Conservation (phyloP, 441 rosid species). For the Populus trichocarpa region DNA sequence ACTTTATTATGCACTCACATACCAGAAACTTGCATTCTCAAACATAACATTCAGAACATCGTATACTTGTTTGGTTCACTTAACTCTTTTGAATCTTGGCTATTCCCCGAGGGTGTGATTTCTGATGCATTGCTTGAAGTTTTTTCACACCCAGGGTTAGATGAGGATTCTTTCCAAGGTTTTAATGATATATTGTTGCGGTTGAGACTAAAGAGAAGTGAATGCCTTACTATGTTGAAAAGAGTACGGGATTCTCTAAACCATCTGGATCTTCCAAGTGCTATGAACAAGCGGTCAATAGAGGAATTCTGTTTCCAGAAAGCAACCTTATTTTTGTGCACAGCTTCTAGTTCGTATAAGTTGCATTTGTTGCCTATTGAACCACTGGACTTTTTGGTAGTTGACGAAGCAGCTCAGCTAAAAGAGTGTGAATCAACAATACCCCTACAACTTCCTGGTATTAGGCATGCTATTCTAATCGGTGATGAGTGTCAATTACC, state of each 20-base stretch:
- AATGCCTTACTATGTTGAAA: constrained; percentile 19
- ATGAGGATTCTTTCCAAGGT: background rate
- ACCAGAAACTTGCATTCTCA: background rate
- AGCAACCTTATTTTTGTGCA: constrained; percentile 42
- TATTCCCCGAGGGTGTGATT: constrained; percentile 12
- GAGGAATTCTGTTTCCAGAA: constrained; percentile 25
- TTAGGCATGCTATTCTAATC: background rate
- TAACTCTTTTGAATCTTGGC: constrained; percentile 28
- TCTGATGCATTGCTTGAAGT: constrained; percentile 14
- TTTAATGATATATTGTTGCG: background rate
- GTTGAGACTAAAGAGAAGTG: background rate
- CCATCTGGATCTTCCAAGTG: background rate
- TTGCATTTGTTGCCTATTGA: constrained; percentile 11
- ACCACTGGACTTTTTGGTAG: constrained; percentile 19
- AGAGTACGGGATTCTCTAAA: background rate
- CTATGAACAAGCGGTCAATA: background rate
- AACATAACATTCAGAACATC: constrained; percentile 8
- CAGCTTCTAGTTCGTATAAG: constrained; percentile 37
- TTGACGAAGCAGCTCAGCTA: constrained; percentile 8
- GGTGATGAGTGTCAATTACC: constrained; percentile 1
- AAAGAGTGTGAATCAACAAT: constrained; percentile 2
- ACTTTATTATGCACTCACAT: background rate
- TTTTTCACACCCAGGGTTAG: constrained; percentile 12
- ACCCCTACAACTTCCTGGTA: background rate
- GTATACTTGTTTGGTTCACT: constrained; percentile 18